phyloP scores from a whole-genome alignment of 2,329 filamentous ascomycete species.

The Claviceps sp. region DNA sequence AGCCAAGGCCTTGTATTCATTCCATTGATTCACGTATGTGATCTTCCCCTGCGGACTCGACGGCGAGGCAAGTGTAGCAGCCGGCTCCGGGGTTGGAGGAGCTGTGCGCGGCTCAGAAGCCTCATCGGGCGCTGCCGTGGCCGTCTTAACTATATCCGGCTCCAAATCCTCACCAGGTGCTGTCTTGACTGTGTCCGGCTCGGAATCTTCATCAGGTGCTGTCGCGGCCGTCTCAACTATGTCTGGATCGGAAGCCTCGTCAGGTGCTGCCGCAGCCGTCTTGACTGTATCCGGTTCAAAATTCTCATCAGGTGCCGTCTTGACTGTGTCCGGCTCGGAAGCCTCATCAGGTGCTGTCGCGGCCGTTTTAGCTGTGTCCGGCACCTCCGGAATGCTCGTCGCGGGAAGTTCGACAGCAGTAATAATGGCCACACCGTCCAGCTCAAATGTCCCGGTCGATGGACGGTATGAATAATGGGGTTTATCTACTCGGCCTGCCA shows the following conservation, averaged over 20 bases:
- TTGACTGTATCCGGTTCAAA: too few relatives aligned
- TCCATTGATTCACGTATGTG: conserved; percentile 25
- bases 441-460: conserved; percentile 20
- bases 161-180: too few relatives aligned
- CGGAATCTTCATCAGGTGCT: too few relatives aligned
- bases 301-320: too few relatives aligned
- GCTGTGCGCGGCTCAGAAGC: too few relatives aligned
- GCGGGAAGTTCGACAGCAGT: conserved; percentile 21
- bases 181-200: too few relatives aligned
- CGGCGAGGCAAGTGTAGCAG: conserved; percentile 22
- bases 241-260: too few relatives aligned
- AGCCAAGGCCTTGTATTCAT: conserved; percentile 13
- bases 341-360: conserved; percentile 1
- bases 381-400: conserved; percentile 7
- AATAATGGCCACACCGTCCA: conserved; percentile 20
- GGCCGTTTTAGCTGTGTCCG: background rate
- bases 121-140: too few relatives aligned
- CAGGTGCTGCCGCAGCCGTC: too few relatives aligned
- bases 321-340: background rate
- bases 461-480: conserved; percentile 15
- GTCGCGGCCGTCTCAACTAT: too few relatives aligned
- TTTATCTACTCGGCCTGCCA: conserved; percentile 21
- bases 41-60: conserved; percentile 15
- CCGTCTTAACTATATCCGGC: too few relatives aligned
- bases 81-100: conserved; percentile 14